Base-by-base conservation (phyloP, 2,329 filamentous ascomycete genomes). In the Diaporthe velutina region DNA sequence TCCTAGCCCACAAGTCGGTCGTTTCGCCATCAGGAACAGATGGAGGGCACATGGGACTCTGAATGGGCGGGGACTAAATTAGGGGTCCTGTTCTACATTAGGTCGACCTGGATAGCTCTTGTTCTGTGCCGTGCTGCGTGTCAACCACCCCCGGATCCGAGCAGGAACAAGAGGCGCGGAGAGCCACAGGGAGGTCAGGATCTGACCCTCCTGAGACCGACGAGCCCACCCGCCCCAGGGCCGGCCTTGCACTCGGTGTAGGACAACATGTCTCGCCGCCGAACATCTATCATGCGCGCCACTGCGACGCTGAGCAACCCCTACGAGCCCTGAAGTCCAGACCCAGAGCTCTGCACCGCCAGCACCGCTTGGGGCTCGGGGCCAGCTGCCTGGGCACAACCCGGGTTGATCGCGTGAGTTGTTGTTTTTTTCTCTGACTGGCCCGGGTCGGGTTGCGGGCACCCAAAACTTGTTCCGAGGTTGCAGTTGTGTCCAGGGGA, bases 131-230 rank as follows among this genome's bases (percentile, higher is more conserved):
- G 57, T 15, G 35, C 35, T 3, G 35, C 19, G 57, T 40, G n/a
- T 40, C 57, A 28, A 22, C n/a, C 38, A 40, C 17, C 58, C 58
- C 58, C 64, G 64, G 64, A 68, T 54, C 64, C 64, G 64, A 54
- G 33, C 25, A 38, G 42, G 30, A 52, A 13, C 30, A 50, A 50
- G 12, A 48, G 42, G 22, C 35, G 60, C 38, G 48, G 25, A 30
- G 40, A 50, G 22, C n/a, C 19, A 33, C 19, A 42, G 54, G 35
- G 54, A 35, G 54, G 15, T 30, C 54, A 22, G 10, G 54, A 64
- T 64, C 60, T 48, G 60, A 30, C 61, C 60, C 40, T 68, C 64
- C 64, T 68, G 64, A 68, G 64, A 68, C 58, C 25, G 28, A 30
- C 38, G 58, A 61, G 35, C 35, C 35, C 45, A 52, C 28, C 13